phyloP scores from a whole-genome alignment of 2,329 filamentous ascomycete genomes.

The Sporothrix variecibatus region DNA sequence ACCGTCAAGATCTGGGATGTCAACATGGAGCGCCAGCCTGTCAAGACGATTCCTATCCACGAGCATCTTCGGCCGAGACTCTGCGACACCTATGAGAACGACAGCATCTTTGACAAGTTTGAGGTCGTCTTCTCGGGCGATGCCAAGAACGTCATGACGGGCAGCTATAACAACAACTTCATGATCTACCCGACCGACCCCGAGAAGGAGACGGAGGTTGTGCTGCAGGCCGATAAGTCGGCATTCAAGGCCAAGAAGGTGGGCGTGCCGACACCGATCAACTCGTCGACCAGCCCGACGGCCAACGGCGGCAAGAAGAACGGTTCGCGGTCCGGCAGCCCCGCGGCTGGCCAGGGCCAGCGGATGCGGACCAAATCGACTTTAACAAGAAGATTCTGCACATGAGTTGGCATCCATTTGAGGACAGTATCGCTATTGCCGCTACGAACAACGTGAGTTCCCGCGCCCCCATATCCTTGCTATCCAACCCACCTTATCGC shows the following conservation, averaged over 20 bases:
- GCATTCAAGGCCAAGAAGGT: conserved; percentile 99
- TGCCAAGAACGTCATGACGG: conserved; percentile 98
- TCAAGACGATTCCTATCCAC: conserved; percentile 99
- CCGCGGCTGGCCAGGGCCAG: conserved; percentile 79
- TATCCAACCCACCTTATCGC: background rate
- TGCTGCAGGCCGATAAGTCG: conserved; percentile 96
- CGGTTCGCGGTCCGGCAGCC: conserved; percentile 83
- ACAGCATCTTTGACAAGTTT: conserved; percentile 99
- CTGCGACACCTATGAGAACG: conserved; percentile 98
- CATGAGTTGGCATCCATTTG: conserved; percentile 99
- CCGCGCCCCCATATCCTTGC: too few relatives aligned
- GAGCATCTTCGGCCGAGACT: conserved; percentile 91
- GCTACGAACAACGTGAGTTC: conserved; percentile 95
- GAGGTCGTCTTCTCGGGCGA: conserved; percentile 98
- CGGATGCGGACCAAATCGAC: conserved; percentile 97
- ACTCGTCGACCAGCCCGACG: conserved; percentile 72
- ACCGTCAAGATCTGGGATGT: conserved; percentile 99
- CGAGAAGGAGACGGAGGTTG: conserved; percentile 94
- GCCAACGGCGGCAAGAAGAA: conserved; percentile 81
- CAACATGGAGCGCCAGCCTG: conserved; percentile 95
- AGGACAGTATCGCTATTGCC: conserved; percentile 99
- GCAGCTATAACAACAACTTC: conserved; percentile 99
- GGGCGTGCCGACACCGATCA: conserved; percentile 95
- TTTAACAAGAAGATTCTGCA: conserved; percentile 99
- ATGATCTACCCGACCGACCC: conserved; percentile 99